Conservation (phyloP, 2,329 filamentous ascomycete genomes). For the Claviceps sp. region DNA sequence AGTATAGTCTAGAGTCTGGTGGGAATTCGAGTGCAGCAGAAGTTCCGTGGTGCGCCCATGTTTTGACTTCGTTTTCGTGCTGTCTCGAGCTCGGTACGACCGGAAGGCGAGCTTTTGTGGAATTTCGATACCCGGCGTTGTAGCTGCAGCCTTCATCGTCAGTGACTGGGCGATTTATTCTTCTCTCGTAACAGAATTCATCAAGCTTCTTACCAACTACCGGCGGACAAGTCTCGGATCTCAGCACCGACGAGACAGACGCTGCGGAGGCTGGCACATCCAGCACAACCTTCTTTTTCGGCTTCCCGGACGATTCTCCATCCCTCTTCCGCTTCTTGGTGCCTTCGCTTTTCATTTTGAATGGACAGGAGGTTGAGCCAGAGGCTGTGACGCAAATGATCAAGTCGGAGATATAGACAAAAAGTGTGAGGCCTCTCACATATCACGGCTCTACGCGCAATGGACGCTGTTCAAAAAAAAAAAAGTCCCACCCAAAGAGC, state of each 20-base stretch:
- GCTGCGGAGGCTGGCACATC: conserved; percentile 26
- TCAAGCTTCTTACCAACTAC: conserved; percentile 31
- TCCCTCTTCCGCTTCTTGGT: conserved; percentile 42
- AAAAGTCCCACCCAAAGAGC: conserved; percentile 10
- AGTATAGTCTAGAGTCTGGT: conserved; percentile 46
- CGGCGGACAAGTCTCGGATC: conserved; percentile 34
- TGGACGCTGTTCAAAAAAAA: conserved; percentile 15
- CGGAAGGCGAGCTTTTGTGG: conserved; percentile 28
- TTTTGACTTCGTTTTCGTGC: conserved; percentile 22
- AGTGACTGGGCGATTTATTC: background rate
- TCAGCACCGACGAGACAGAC: conserved; percentile 32
- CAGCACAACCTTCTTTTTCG: conserved; percentile 40
- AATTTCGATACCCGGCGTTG: conserved; percentile 23
- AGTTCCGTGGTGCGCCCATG: conserved; percentile 32
- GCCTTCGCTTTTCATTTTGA: conserved; percentile 24
- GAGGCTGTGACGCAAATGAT: background rate
- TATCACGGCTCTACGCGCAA: background rate
- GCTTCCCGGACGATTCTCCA: conserved; percentile 25
- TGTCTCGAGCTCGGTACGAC: conserved; percentile 31
- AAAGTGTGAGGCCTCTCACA: background rate
- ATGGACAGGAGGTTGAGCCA: background rate
- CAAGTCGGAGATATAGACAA: background rate
- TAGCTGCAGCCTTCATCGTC: conserved; percentile 14
- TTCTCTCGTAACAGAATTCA: conserved; percentile 1
- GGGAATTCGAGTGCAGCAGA: conserved; percentile 42